Conservation (phyloP, 306 rosid genomes). For the Arachis stenosperma region DNA sequence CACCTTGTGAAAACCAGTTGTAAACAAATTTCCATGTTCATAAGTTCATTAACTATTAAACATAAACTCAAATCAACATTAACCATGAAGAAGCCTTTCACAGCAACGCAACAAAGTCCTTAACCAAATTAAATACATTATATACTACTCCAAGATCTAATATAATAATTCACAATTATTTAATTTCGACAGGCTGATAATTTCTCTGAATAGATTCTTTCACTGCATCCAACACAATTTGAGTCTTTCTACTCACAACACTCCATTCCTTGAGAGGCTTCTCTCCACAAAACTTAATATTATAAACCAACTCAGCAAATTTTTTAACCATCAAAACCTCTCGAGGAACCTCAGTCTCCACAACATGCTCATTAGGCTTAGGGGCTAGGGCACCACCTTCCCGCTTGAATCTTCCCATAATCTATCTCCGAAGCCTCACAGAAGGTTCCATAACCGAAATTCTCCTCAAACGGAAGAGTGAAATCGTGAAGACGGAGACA, state of each 20-base stretch:
- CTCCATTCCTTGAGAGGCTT: slow-evolving; percentile 41
- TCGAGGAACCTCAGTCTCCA: slow-evolving; percentile 38
- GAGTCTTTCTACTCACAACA: slow-evolving; percentile 40
- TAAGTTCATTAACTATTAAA: too few relatives aligned
- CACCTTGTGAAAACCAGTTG: too few relatives aligned
- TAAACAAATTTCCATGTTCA: not conserved
- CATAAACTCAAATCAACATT: too few relatives aligned
- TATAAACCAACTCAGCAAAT: slow-evolving; percentile 36
- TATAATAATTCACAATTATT: not conserved
- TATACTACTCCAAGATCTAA: too few relatives aligned
- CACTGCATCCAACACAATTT: slow-evolving; percentile 46
- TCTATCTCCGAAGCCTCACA: slow-evolving; percentile 42
- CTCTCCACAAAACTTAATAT: slow-evolving; percentile 29
- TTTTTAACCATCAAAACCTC: slow-evolving; percentile 51
- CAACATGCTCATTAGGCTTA: slow-evolving; percentile 34
- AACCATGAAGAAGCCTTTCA: too few relatives aligned
- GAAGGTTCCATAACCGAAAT: slow-evolving; percentile 30
- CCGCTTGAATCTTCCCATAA: slow-evolving; percentile 37
- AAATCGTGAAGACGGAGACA: slow-evolving; percentile 39
- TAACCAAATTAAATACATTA: too few relatives aligned
- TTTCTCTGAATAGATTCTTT: slow-evolving; percentile 46
- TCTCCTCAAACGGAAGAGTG: slow-evolving; percentile 41
- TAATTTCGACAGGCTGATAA: slow-evolving; percentile 39
- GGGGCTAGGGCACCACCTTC: slow-evolving; percentile 54
- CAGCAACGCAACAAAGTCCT: too few relatives aligned